Evolutionary conservation across 176 grass and related monocot species (phyloP).

Genomic region (Cenchrus purpureus): DNA sequence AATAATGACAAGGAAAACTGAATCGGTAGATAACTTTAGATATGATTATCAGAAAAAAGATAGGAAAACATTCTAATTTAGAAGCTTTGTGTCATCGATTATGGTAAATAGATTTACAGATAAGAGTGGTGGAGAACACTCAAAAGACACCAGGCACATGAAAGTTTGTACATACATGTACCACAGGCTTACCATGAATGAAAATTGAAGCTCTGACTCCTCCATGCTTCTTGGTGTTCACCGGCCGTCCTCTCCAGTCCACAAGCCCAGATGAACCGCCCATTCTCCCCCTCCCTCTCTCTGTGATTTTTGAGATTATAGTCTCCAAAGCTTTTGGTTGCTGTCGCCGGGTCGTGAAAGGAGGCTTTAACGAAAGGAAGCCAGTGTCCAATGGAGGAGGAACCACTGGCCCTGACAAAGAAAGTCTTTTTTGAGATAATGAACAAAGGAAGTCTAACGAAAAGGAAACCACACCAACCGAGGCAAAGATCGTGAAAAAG

Average conservation of each 20-base stretch:
- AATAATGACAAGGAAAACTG: not conserved
- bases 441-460: no score
- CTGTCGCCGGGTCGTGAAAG: not conserved
- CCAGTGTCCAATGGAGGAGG: slow-evolving; percentile 10
- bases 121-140: not conserved
- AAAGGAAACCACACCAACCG: no score
- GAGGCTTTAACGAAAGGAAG: not conserved
- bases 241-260: slow-evolving; percentile 49
- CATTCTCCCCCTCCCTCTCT: slow-evolving; percentile 10
- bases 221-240: slow-evolving; percentile 45
- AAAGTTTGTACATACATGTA: no score
- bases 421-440: not conserved
- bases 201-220: slow-evolving; percentile 54
- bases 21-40: not conserved
- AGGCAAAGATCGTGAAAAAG: no score
- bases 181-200: slow-evolving; percentile 33
- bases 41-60: not conserved
- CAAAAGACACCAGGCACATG: not conserved
- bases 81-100: not conserved
- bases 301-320: no score
- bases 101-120: not conserved
- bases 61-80: no score
- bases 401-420: not conserved
- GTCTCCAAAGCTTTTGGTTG: no score
- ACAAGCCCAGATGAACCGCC: slow-evolving; percentile 36